These are phyloP conservation scores for Tardiomyces depauwii DNA, from an alignment of 1,139 yeast genomes.

Conservation along the genomic window DNA sequence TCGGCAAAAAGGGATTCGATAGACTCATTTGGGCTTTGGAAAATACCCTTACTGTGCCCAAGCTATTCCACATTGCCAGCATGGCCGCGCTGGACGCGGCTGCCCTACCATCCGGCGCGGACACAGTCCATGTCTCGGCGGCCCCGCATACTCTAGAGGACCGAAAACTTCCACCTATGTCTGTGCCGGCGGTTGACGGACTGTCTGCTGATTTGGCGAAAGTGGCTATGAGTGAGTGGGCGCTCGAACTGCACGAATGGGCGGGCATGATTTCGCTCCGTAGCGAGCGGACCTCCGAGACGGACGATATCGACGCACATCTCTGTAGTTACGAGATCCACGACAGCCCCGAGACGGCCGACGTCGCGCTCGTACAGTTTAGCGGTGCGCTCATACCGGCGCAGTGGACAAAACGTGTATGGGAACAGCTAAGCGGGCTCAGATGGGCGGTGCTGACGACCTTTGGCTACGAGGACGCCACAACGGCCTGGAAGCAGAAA, in stretches of 20 bases:
- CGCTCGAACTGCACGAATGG: conserved; percentile 22
- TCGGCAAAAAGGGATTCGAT: conserved; percentile 11
- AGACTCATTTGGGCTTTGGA: conserved; percentile 31
- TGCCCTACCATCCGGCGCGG: conserved; percentile 5
- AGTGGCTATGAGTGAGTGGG: conserved; percentile 22
- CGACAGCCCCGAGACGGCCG: conserved; percentile 7
- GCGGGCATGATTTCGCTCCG: conserved; percentile 16
- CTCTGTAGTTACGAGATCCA: conserved; percentile 12
- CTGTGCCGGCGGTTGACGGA: not conserved
- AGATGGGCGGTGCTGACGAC: conserved; percentile 17
- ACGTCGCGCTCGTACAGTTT: conserved; percentile 7
- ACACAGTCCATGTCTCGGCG: conserved; percentile 1
- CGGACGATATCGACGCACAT: conserved; percentile 14
- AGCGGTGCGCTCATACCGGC: conserved; percentile 12
- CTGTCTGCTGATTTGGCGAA: not conserved
- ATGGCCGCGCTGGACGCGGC: not conserved
- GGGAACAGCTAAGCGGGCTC: conserved; percentile 2
- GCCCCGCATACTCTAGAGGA: conserved; percentile 1
- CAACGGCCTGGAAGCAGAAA: conserved; percentile 20
- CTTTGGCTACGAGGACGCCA: conserved; percentile 20
- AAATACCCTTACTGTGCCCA: conserved; percentile 13
- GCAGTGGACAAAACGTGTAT: conserved; percentile 6
- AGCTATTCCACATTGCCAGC: conserved; percentile 4
- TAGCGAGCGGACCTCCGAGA: conserved; percentile 9
- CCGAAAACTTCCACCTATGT: not conserved